Base-by-base conservation (phyloP, 139 green algal genomes). In the Microglena sp. region DNA sequence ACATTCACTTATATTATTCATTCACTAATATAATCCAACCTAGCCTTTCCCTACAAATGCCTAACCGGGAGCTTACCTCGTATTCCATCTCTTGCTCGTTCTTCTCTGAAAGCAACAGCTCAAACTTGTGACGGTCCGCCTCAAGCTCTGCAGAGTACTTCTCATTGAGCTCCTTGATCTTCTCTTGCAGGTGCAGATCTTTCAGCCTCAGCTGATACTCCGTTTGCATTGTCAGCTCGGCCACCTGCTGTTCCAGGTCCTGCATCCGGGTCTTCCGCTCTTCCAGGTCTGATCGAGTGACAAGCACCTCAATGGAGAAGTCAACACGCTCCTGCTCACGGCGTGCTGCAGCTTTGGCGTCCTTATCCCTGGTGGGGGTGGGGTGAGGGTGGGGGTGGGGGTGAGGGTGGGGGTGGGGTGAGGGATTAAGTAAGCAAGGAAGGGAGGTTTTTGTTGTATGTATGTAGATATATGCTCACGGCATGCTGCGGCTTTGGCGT, bases 131-230 rank as follows among this genome's bases (percentile, higher is more conserved):
- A 15, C 82, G 79, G 54, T 88, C 88, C 0, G 54, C 59, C 28
- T 90, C 88, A 32, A 86, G 61, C 70, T 95, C 86, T 0, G 73
- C 62, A 0, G 69, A 77, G 64, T 82, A 88, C 72, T 90, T 90
- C 32, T 94, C 89, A 2, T 81, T 89, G 28, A 93, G 68, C 71
- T 94, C 84, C 71, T 92, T 90, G 33, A 94, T 53, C 33, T 73
- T 74, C 64, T 80, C 78, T 66, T 91, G 82, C 45, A 90, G 64
- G 31, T 89, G 81, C 54, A 94, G 77, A 65, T 96, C 88, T 68
- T 95, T 93, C 31, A 97, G 80, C 33, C 89, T 80, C 62, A 96
- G 80, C 78, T 95, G 84, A 76, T 97, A 97, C 80, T 95, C 86
- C 45, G 86, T 93, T 67, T 94, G 84, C 73, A 92, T 88, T 0